These are phyloP conservation scores for Ramichloridium luteum DNA, from an alignment of 2,329 filamentous ascomycete species.

Conservation along the genomic window DNA sequence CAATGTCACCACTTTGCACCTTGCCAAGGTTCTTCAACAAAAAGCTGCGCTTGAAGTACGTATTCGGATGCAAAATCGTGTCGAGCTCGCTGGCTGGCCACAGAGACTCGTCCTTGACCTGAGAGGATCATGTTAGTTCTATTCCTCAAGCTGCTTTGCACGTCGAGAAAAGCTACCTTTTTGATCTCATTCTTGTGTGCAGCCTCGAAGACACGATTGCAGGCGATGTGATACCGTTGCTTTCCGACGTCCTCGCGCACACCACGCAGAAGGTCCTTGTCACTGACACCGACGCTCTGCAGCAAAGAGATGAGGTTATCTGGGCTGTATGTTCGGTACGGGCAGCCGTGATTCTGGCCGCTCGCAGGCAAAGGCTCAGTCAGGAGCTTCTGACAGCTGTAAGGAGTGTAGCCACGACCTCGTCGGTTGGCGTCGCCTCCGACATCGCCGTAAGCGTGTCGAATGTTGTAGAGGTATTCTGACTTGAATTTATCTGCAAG, in stretches of 20 bases:
- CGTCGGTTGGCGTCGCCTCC: constrained; percentile 82
- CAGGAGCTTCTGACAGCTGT: constrained; percentile 89
- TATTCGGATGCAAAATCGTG: constrained; percentile 94
- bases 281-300: constrained; percentile 65
- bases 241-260: constrained; percentile 83
- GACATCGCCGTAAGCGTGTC: constrained; percentile 90
- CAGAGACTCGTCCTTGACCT: constrained; percentile 35
- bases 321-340: constrained; percentile 79
- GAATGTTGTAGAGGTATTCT: constrained; percentile 92
- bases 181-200: constrained; percentile 54
- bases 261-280: constrained; percentile 63
- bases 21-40: constrained; percentile 65
- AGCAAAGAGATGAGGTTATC: constrained; percentile 74
- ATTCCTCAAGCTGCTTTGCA: not conserved
- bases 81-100: constrained; percentile 61
- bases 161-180: constrained; percentile 21
- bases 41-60: constrained; percentile 94
- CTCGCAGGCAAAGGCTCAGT: constrained; percentile 77
- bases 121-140: not conserved
- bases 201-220: constrained; percentile 88
- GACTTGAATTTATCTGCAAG: constrained; percentile 76
- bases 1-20: constrained; percentile 26
- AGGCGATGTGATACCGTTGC: constrained; percentile 86
- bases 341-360: constrained; percentile 84
- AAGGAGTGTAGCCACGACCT: constrained; percentile 77